Evolutionary conservation across 805 yeast species (phyloP), one percentile per base, ranked within the genome.

Genomic region (Yamadazyma olivae): DNA sequence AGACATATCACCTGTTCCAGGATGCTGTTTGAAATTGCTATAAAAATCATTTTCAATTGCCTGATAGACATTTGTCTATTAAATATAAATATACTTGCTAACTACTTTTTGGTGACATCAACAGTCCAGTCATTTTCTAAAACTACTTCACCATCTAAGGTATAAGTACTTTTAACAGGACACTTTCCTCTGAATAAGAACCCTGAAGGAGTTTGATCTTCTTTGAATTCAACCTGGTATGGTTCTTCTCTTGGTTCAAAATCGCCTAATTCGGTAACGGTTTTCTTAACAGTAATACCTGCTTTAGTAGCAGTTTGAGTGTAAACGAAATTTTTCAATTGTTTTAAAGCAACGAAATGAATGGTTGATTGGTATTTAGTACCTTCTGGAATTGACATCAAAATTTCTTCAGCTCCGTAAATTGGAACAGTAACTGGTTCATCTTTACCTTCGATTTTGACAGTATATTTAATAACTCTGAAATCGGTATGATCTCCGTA

Each of bases 191-290:
- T 62, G 30, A 59, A 43, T 25, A 64, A 49, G 47, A 55, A 64
- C 15, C 72, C 71, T 38, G 57, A 55, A 6, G 72, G 72, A 25
- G 70, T 57, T 5, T 48, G 47, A 39, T 66, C 70, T 35, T 53
- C 55, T 7, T 54, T 59, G 41, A 61, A 62, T 5, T 48, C 45
- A 33, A 53, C 52, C 14, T 45, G n/a, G 44, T 62, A 57, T 1
- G 52, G 46, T 36, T 62, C 64, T 1, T 63, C 69, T 7, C 57
- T 47, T 15, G 69, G 64, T 35, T 50, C 62, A 39, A 50, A 61
- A 24, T 49, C 53, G 6, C 71, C 72, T 27, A 66, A 42, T 9
- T 51, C 55, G 32, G 50, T 36, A 10, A 54, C 59, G 18, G 58
- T 54, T 17, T 48, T 42, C 38, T 57, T 61, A 29, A 65, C 50